Percentiles rank a stretch among this genome's conserved stretches.
These are phyloP conservation scores for Osmozyma mogii DNA, from an alignment of 805 yeast species.

Conservation along the genomic window DNA sequence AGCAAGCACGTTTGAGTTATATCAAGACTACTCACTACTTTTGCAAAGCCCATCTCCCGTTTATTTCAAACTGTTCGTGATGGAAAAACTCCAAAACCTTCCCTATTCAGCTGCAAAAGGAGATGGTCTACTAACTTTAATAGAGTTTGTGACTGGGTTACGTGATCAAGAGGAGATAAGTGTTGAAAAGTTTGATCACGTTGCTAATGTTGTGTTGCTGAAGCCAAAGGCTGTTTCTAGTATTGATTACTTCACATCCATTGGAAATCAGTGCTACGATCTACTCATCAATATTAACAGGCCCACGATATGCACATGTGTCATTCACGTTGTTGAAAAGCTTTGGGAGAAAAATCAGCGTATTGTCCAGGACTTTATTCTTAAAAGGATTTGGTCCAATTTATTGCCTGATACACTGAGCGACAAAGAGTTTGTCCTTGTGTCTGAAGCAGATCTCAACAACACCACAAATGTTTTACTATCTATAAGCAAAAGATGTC, in stretches of 20 bases:
- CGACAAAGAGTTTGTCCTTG: conserved; percentile 19
- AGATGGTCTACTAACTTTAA: conserved; percentile 65
- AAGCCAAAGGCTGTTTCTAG: conserved; percentile 49
- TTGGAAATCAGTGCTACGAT: conserved; percentile 59
- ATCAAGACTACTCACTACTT: conserved; percentile 51
- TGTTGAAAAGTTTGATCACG: conserved; percentile 56
- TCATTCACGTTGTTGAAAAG: conserved; percentile 45
- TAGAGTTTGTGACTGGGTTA: conserved; percentile 72
- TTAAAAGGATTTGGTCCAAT: conserved; percentile 39
- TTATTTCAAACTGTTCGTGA: conserved; percentile 39
- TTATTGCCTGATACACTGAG: conserved; percentile 13
- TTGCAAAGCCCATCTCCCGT: conserved; percentile 41
- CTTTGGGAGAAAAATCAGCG: conserved; percentile 42
- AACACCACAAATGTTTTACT: conserved; percentile 59
- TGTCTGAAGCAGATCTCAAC: conserved; percentile 44
- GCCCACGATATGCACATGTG: conserved; percentile 51
- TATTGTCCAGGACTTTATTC: conserved; percentile 53
- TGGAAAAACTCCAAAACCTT: conserved; percentile 43
- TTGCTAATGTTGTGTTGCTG: conserved; percentile 54
- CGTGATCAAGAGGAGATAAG: conserved; percentile 66
- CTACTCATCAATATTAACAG: conserved; percentile 52
- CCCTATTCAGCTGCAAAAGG: conserved; percentile 43
- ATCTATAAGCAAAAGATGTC: conserved; percentile 43
- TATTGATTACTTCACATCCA: conserved; percentile 43
- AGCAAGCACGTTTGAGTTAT: conserved; percentile 63